These are phyloP conservation scores for Pseudovirgaria hyperparasitica DNA, from an alignment of 2,329 filamentous ascomycete species.

Conservation along the genomic window DNA sequence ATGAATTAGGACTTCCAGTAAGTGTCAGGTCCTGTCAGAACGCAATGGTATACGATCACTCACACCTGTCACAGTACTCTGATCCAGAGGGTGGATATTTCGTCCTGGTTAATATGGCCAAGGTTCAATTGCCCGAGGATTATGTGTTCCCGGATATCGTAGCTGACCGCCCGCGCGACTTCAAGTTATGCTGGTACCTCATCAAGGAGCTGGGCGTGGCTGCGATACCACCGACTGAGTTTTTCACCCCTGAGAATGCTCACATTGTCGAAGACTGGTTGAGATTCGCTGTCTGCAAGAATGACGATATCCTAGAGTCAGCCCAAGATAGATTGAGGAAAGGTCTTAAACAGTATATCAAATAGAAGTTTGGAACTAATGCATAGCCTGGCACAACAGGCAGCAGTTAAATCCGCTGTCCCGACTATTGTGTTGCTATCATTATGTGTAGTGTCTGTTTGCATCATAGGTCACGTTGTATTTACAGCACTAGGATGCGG, in stretches of 20 bases:
- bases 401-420: too few species aligned
- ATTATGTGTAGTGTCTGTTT: too few species aligned
- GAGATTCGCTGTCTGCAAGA: conserved; percentile 92
- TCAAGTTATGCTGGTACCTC: conserved; percentile 90
- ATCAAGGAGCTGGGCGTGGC: conserved; percentile 95
- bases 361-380: conserved; percentile 11
- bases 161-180: conserved; percentile 74
- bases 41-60: not conserved
- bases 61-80: conserved; percentile 44
- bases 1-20: conserved; percentile 33
- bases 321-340: conserved; percentile 36
- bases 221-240: conserved; percentile 92
- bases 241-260: conserved; percentile 77
- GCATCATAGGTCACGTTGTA: too few species aligned
- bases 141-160: conserved; percentile 90
- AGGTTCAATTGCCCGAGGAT: conserved; percentile 68
- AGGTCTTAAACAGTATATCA: conserved; percentile 38
- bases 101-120: conserved; percentile 83
- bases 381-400: too few species aligned
- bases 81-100: conserved; percentile 97
- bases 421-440: too few species aligned
- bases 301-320: conserved; percentile 57
- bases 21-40: conserved; percentile 4
- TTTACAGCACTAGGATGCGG: too few species aligned
- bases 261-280: conserved; percentile 87